A percentile compares a stretch with the other conserved stretches of the same genome.
These are phyloP conservation scores for Bassia scoparia DNA, from an alignment of 148 eudicot species.

Conservation along the genomic window DNA sequence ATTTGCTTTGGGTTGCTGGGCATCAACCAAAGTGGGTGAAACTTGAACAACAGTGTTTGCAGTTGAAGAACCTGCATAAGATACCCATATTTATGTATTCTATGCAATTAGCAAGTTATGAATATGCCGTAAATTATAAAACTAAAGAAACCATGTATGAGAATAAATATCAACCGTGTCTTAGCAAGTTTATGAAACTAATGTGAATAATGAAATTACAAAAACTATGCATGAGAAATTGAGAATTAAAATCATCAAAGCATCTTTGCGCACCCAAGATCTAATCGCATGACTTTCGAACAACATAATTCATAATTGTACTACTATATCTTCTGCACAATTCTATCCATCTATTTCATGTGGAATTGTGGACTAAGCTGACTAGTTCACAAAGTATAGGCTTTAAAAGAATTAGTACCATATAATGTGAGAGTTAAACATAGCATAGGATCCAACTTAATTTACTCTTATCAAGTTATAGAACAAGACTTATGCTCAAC, in stretches of 20 bases:
- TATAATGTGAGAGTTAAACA: not conserved
- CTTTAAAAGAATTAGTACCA: not conserved
- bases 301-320: not conserved
- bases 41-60: constrained; percentile 6
- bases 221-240: too few relatives aligned
- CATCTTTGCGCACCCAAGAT: too few relatives aligned
- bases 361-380: not conserved
- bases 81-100: not conserved
- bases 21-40: constrained; percentile 17
- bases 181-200: too few relatives aligned
- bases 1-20: constrained; percentile 15
- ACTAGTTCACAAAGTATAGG: not conserved
- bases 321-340: not conserved
- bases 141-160: not conserved
- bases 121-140: not conserved
- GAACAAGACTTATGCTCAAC: too few relatives aligned
- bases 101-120: too few relatives aligned
- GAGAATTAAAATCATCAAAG: too few relatives aligned
- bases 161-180: too few relatives aligned
- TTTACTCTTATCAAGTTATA: too few relatives aligned
- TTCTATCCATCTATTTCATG: not conserved
- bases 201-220: too few relatives aligned
- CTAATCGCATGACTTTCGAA: not conserved
- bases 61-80: constrained; percentile 22
- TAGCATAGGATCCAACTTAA: not conserved